A percentile compares a stretch with the other conserved stretches of the same genome.
Evolutionary conservation across 1,139 yeast genomes (phyloP).

Genomic region (Blastobotrys aristatus): DNA sequence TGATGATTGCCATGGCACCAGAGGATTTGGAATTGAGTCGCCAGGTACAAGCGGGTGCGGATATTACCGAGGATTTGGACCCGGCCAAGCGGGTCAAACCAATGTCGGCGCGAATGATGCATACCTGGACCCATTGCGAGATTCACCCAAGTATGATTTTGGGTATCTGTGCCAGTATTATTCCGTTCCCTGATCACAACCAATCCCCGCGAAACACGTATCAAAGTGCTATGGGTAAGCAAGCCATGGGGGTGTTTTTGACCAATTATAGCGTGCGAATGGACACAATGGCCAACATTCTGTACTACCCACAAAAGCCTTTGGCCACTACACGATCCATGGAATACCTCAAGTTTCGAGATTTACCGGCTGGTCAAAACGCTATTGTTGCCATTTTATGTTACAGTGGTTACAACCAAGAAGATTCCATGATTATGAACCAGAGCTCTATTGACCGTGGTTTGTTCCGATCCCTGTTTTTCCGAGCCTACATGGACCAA

Average conservation of each 20-base stretch:
- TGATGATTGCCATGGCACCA: conserved; percentile 98
- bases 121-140: conserved; percentile 97
- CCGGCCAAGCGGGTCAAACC: conserved; percentile 89
- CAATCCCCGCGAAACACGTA: conserved; percentile 99
- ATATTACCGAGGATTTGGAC: conserved; percentile 48
- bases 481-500: conserved; percentile 97
- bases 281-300: conserved; percentile 99
- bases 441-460: conserved; percentile 98
- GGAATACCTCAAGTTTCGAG: conserved; percentile 97
- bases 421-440: conserved; percentile 99
- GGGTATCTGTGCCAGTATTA: conserved; percentile 97
- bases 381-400: conserved; percentile 98
- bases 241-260: conserved; percentile 99
- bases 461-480: conserved; percentile 87
- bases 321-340: conserved; percentile 97
- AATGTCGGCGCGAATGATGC: conserved; percentile 54
- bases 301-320: conserved; percentile 98
- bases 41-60: conserved; percentile 46
- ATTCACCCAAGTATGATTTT: conserved; percentile 98
- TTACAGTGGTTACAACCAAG: conserved; percentile 98
- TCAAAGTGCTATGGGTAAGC: conserved; percentile 99
- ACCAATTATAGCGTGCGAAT: conserved; percentile 94
- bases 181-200: conserved; percentile 99
- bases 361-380: conserved; percentile 98
- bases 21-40: conserved; percentile 81